Conservation (phyloP, 2,329 filamentous ascomycete genomes). For the Beauveria pseudobassiana region DNA sequence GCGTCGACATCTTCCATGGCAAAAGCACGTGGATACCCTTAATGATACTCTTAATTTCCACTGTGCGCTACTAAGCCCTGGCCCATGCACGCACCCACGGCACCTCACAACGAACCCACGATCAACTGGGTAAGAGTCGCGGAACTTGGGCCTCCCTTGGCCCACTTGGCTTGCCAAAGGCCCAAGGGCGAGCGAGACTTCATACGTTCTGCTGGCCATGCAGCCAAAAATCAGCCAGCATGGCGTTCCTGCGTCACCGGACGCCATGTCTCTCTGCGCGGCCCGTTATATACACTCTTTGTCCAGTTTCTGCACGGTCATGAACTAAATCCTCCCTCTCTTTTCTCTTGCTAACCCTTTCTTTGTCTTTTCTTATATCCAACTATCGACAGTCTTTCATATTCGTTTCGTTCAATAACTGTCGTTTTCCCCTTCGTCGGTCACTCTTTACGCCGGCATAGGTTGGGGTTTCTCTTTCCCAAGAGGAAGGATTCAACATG, state of each 20-base stretch:
- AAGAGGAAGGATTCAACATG: slow-evolving; percentile 17
- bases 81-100: not conserved
- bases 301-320: not conserved
- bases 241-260: not conserved
- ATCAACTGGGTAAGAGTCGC: not conserved
- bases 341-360: slow-evolving; percentile 1
- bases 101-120: not conserved
- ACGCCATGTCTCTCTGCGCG: not conserved
- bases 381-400: slow-evolving; percentile 12
- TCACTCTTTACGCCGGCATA: slow-evolving; percentile 21
- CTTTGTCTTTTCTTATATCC: slow-evolving; percentile 8
- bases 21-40: not conserved
- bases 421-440: slow-evolving; percentile 12
- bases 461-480: not conserved
- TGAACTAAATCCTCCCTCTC: not conserved
- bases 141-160: slow-evolving; percentile 8
- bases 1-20: not conserved
- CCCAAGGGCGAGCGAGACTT: not conserved
- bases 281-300: slow-evolving; percentile 11
- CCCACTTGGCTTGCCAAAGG: slow-evolving; percentile 6
- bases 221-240: not conserved
- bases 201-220: not conserved
- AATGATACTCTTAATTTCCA: slow-evolving; percentile 13
- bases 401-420: slow-evolving; percentile 5
- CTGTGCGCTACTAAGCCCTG: slow-evolving; percentile 3